Evolutionary conservation across 1,284 basidiomycete genomes (phyloP), one percentile per base, ranked within the genome.

Genomic region (Ustilago nuda): DNA sequence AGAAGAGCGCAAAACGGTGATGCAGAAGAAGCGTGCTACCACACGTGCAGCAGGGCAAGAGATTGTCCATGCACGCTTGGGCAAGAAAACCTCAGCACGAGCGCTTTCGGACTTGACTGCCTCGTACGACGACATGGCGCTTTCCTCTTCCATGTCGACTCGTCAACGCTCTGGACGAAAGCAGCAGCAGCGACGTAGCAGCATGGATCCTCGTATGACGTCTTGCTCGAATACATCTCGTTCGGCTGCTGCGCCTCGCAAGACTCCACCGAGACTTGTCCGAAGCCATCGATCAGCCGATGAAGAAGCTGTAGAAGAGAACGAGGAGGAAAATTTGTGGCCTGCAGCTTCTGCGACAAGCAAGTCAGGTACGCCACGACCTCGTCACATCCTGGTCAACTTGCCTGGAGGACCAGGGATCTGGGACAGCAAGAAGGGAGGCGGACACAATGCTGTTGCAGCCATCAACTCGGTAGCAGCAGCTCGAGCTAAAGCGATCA

Each of bases 1-100:
- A 56, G 80, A 82, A 58, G 72, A 79, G 61, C 64, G 76, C 46
- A 76, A 76, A 46, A 79, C 79, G 61, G 76, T 71, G 4, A 75
- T 80, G 66, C 81, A 81, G 51, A 76, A 80, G 78, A 82, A 82
- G 66, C 78, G 81, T 36, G 82, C 82, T 8, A 85, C 84, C 35
- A 80, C 83, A 45, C 71, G 73, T 2, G 84, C 84, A 15, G 84
- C 84, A 8, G 82, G 78, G 8, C 80, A 82, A 39, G 84, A 85
- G 63, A 61, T 84, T 30, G 75, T 83, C 17, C 76, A 79, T n/a
- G 65, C 74, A n/a, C 65, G 78, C 33, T 41, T 69, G 53, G 67
- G 63, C 57, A 65, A 64, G 41, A 62, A 69, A 56, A 56, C 73
- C 9, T 71, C 73, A 4, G 61, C 65, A 19, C 64, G 73, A 3